phyloP scores from a whole-genome alignment of 73 alveolate genomes.

The Halteria grandinella region DNA sequence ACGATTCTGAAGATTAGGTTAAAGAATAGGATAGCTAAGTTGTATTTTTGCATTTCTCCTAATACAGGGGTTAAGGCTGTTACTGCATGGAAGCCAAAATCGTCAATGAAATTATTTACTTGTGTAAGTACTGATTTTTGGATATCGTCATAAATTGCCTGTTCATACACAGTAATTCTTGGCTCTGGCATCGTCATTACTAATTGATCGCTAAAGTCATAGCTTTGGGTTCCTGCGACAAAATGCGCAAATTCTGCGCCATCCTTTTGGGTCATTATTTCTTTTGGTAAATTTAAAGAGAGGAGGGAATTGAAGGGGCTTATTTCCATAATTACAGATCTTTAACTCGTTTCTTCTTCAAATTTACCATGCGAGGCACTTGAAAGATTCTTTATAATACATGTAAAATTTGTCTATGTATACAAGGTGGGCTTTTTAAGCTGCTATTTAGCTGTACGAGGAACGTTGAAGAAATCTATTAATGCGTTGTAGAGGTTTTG shows the following conservation, averaged over 20 bases:
- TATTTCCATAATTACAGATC: constrained; percentile 9
- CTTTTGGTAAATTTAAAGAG: not conserved
- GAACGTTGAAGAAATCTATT: not conserved
- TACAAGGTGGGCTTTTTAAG: not conserved
- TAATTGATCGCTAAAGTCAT: constrained; percentile 56
- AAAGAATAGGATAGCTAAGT: constrained; percentile 66
- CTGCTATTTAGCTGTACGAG: not conserved
- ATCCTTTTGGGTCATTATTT: not conserved
- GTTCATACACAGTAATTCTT: constrained; percentile 13
- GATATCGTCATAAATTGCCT: constrained; percentile 70
- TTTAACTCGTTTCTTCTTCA: not conserved
- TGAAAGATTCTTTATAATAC: constrained; percentile 17
- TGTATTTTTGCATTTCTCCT: constrained; percentile 50
- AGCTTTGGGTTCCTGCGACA: not conserved
- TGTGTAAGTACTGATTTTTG: constrained; percentile 58
- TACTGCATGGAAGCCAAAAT: constrained; percentile 75
- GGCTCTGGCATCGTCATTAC: constrained; percentile 63
- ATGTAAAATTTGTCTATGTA: constrained; percentile 30
- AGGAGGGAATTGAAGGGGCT: not conserved
- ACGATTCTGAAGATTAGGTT: constrained; percentile 74
- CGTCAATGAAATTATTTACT: constrained; percentile 64
- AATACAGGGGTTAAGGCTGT: constrained; percentile 67
- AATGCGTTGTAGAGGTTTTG: not conserved
- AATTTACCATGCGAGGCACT: constrained; percentile 12
- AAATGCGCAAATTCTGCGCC: not conserved